Conservation (phyloP, 140 eudicot species). For the Senecio squalidus region DNA sequence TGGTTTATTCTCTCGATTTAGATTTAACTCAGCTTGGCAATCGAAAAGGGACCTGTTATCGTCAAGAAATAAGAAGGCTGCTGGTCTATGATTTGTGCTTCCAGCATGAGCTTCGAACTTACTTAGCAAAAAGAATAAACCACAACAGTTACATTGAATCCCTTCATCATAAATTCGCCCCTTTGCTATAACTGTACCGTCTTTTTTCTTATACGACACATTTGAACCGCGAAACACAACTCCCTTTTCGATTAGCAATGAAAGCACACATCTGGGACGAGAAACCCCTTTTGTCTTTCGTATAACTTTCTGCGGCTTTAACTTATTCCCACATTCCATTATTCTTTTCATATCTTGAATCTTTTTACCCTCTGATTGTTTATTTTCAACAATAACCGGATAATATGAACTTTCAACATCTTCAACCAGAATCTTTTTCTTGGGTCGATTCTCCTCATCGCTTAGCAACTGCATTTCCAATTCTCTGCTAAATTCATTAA, state of each 20-base stretch:
- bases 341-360: too few species aligned
- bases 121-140: slow-evolving; percentile 32
- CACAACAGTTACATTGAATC: slow-evolving; percentile 65
- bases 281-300: slow-evolving; percentile 1
- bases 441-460: slow-evolving; percentile 6
- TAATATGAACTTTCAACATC: slow-evolving; percentile 19
- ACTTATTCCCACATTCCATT: too few species aligned
- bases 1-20: too few species aligned
- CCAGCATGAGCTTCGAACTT: slow-evolving; percentile 76
- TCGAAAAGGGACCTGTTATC: slow-evolving; percentile 61
- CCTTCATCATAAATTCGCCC: slow-evolving; percentile 59
- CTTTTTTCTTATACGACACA: slow-evolving; percentile 43
- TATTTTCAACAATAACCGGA: background rate
- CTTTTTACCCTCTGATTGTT: background rate
- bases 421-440: slow-evolving; percentile 17
- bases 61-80: slow-evolving; percentile 49
- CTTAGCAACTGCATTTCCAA: background rate
- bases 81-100: slow-evolving; percentile 49
- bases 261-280: slow-evolving; percentile 21
- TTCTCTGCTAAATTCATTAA: background rate
- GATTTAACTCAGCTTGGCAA: slow-evolving; percentile 37
- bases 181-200: slow-evolving; percentile 21
- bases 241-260: slow-evolving; percentile 40
- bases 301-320: too few species aligned
- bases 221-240: slow-evolving; percentile 27